Evolutionary conservation across 2,329 filamentous ascomycete species (phyloP).

Genomic region (Trichoderma harzianum): DNA sequence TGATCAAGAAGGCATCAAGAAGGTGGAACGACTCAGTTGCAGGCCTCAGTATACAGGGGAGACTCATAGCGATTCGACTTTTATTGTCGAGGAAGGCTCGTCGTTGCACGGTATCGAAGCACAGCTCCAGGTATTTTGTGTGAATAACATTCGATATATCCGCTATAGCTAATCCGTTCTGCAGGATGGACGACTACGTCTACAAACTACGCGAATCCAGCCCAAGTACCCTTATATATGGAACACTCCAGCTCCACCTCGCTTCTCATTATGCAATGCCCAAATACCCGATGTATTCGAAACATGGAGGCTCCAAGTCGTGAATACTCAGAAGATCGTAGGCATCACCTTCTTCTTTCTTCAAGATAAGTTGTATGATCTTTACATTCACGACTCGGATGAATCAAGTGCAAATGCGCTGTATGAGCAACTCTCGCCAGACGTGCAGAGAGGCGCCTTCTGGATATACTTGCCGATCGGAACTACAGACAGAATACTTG

Average conservation of each 20-base stretch:
- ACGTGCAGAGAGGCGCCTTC: not conserved
- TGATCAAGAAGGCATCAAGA: not conserved
- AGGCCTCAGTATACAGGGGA: not conserved
- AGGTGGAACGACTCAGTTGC: not conserved
- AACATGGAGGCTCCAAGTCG: not conserved
- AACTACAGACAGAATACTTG: not conserved
- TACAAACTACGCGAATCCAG: not conserved
- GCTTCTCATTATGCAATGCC: not conserved
- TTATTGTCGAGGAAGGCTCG: not conserved
- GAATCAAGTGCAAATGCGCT: not conserved
- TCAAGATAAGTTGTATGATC: not conserved
- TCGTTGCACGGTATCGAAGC: not conserved
- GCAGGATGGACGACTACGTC: not conserved
- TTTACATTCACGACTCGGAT: not conserved
- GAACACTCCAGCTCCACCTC: not conserved
- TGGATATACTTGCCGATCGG: not conserved
- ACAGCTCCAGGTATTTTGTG: not conserved
- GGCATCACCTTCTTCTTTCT: not conserved
- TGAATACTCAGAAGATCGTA: not conserved
- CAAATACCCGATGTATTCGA: not conserved
- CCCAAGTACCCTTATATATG: not conserved
- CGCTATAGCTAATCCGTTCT: not conserved
- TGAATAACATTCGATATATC: not conserved
- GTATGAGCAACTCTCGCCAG: not conserved
- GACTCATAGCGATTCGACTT: not conserved